These are phyloP conservation scores for Pythium dissimile DNA, from an alignment of 352 stramenopile genomes.

Conservation along the genomic window DNA sequence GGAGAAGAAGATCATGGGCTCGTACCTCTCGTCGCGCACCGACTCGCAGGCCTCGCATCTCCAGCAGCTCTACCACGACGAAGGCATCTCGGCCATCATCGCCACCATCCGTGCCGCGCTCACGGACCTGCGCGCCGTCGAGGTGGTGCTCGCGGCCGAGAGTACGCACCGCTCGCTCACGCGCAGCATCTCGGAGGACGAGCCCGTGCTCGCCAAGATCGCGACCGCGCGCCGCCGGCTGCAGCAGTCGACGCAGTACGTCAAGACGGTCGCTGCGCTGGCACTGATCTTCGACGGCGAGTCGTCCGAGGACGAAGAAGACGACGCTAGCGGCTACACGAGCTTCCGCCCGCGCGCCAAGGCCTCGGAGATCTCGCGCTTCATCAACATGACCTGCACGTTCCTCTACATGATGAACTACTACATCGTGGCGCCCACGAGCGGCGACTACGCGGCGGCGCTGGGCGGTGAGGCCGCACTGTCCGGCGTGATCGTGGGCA, in stretches of 20 bases:
- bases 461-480: slow-evolving; percentile 88
- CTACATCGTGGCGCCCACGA: slow-evolving; percentile 96
- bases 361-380: slow-evolving; percentile 60
- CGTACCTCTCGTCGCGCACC: slow-evolving; percentile 75
- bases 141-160: slow-evolving; percentile 31
- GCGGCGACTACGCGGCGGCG: slow-evolving; percentile 87
- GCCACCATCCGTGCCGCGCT: slow-evolving; percentile 72
- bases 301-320: slow-evolving; percentile 81
- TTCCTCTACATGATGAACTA: slow-evolving; percentile 99
- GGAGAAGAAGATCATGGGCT: slow-evolving; percentile 82
- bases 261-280: slow-evolving; percentile 77
- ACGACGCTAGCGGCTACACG: slow-evolving; percentile 37
- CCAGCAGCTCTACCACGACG: slow-evolving; percentile 84
- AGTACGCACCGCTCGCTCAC: slow-evolving; percentile 10
- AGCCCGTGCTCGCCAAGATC: slow-evolving; percentile 74
- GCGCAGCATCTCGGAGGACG: slow-evolving; percentile 70
- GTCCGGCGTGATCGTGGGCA: slow-evolving; percentile 94
- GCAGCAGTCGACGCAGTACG: slow-evolving; percentile 82
- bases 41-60: slow-evolving; percentile 82
- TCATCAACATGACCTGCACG: slow-evolving; percentile 93
- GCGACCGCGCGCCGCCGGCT: slow-evolving; percentile 55
- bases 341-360: slow-evolving; percentile 49
- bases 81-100: slow-evolving; percentile 87
- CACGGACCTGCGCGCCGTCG: slow-evolving; percentile 48
- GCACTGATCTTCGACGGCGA: slow-evolving; percentile 82